phyloP scores from a whole-genome alignment of 805 yeast species.

The Saturnispora gosingensis region DNA sequence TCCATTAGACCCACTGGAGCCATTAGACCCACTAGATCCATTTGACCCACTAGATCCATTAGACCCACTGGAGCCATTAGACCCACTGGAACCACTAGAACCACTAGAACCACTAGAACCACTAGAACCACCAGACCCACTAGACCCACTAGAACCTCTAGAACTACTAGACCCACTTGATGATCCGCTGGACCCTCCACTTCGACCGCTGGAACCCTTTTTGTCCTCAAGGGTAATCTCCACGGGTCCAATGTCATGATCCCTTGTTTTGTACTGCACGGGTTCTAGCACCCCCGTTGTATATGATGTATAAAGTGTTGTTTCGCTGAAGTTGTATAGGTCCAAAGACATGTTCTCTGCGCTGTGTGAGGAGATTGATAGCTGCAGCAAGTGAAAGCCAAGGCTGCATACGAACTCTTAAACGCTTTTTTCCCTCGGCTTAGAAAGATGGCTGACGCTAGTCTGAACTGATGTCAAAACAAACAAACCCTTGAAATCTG shows the following conservation, averaged over 20 bases:
- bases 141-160: not conserved
- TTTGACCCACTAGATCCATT: too few relatives aligned
- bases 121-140: not conserved
- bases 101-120: not conserved
- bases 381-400: not conserved
- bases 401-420: not conserved
- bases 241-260: not conserved
- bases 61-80: not conserved
- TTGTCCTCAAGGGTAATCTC: not conserved
- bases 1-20: not conserved
- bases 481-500: not conserved
- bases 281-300: not conserved
- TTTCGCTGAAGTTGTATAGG: not conserved
- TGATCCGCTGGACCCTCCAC: not conserved
- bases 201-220: not conserved
- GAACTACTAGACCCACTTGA: not conserved
- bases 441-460: not conserved
- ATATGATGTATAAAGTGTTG: not conserved
- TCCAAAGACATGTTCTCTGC: not conserved
- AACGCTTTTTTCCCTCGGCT: not conserved
- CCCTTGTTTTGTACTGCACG: not conserved
- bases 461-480: not conserved
- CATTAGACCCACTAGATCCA: not conserved
- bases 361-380: not conserved
- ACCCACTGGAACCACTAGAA: not conserved